Conservation (phyloP, 352 stramenopile species). For the Globisporangium carolinianum region DNA sequence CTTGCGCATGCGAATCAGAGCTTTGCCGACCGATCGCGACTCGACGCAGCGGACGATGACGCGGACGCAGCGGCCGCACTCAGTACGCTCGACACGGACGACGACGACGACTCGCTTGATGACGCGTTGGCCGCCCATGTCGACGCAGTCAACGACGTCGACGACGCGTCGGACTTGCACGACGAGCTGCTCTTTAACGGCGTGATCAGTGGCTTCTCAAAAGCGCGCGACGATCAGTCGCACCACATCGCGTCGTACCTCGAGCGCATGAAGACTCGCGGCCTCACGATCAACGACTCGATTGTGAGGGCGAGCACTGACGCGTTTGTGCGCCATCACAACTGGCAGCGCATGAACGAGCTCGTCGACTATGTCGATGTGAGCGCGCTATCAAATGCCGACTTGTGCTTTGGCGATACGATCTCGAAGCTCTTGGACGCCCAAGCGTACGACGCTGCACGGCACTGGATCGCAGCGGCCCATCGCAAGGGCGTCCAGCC, state of each 20-base stretch:
- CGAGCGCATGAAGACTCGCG: conserved; percentile 34
- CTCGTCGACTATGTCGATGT: conserved; percentile 48
- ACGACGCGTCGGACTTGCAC: conserved; percentile 24
- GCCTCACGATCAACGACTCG: conserved; percentile 63
- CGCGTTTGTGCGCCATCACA: conserved; percentile 55
- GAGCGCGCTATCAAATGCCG: conserved; percentile 36
- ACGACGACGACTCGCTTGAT: conserved; percentile 18
- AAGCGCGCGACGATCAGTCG: conserved; percentile 65
- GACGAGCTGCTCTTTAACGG: conserved; percentile 68
- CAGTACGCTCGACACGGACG: conserved; percentile 6
- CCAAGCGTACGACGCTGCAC: conserved; percentile 36
- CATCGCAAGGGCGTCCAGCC: conserved; percentile 42
- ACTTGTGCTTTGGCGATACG: conserved; percentile 63
- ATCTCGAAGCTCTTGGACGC: conserved; percentile 75
- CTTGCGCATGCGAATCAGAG: conserved; percentile 46
- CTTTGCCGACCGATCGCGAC: conserved; percentile 21
- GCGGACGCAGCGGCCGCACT: background rate
- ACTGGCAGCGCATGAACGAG: conserved; percentile 44
- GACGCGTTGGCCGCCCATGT: conserved; percentile 20
- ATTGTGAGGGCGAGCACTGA: conserved; percentile 69
- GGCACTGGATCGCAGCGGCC: conserved; percentile 48
- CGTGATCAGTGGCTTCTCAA: conserved; percentile 74
- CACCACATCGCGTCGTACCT: conserved; percentile 57
- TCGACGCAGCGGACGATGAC: conserved; percentile 6
- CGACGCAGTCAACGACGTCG: conserved; percentile 18